A percentile compares a stretch with the other conserved stretches of the same genome.
phyloP scores from a whole-genome alignment of 2,329 filamentous ascomycete species.

The Ascochyta rabiei region DNA sequence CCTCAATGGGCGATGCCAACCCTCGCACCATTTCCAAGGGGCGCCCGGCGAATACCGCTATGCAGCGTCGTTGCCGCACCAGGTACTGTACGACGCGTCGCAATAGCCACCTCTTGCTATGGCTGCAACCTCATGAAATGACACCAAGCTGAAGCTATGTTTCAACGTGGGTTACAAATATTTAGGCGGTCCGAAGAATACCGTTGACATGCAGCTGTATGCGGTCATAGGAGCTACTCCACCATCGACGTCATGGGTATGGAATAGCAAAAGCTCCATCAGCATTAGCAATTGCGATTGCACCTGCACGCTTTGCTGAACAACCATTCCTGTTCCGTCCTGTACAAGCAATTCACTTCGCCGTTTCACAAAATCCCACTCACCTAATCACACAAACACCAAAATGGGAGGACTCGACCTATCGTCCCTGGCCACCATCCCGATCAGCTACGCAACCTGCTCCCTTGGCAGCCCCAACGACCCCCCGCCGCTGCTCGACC shows the following conservation, averaged over 20 bases:
- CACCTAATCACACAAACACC: neutral
- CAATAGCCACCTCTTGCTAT: no score
- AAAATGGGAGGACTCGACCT: slow-evolving; percentile 45
- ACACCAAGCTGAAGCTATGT: neutral
- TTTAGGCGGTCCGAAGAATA: neutral
- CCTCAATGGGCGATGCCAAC: neutral
- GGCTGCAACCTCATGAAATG: neutral
- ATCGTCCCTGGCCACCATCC: slow-evolving; percentile 49
- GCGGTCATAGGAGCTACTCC: slow-evolving; percentile 22
- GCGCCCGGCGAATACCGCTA: neutral
- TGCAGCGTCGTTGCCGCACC: neutral
- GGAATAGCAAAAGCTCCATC: slow-evolving; percentile 17
- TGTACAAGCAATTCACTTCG: neutral
- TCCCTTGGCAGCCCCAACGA: slow-evolving; percentile 57
- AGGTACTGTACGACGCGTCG: neutral
- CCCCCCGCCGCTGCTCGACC: slow-evolving; percentile 60
- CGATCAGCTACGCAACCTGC: slow-evolving; percentile 62
- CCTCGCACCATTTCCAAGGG: neutral
- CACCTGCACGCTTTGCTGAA: neutral
- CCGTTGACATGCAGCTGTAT: slow-evolving; percentile 4
- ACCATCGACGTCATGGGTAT: slow-evolving; percentile 36
- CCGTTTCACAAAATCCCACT: neutral
- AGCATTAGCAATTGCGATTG: neutral
- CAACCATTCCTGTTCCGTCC: neutral
- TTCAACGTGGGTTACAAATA: neutral